These are phyloP conservation scores for Spirogloea muscicola DNA, from an alignment of 139 green algal genomes.

Conservation along the genomic window DNA sequence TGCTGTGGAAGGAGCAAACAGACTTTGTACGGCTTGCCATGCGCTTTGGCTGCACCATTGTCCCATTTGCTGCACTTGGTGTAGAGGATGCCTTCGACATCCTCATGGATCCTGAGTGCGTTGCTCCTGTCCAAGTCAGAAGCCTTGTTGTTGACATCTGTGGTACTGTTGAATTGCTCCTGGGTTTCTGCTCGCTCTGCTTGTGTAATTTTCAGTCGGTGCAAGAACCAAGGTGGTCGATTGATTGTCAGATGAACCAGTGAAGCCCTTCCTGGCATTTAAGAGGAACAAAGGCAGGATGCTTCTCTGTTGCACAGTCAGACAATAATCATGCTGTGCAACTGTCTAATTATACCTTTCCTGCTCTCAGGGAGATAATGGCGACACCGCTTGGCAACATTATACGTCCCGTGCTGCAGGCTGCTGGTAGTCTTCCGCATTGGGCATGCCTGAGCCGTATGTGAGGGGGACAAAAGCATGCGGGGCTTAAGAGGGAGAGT, in stretches of 20 bases:
- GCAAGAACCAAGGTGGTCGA: neutral
- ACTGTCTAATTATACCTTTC: neutral
- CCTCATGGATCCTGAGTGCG: constrained; percentile 38
- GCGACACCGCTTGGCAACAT: neutral
- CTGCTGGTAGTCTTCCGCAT: neutral
- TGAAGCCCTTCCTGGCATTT: neutral
- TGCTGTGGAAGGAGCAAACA: constrained; percentile 78
- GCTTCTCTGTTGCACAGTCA: neutral
- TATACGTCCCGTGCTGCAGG: constrained; percentile 7
- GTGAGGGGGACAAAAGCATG: neutral
- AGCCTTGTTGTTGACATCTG: neutral
- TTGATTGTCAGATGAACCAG: no score
- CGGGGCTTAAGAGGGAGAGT: neutral
- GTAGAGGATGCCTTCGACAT: constrained; percentile 64
- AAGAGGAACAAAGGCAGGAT: neutral
- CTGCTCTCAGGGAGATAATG: constrained; percentile 17
- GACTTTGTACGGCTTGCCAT: constrained; percentile 91
- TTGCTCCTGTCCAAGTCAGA: neutral
- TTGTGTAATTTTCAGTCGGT: constrained; percentile 1
- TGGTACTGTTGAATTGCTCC: neutral
- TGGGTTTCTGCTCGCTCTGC: constrained; percentile 1
- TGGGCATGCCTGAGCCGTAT: neutral
- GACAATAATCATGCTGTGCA: no score
- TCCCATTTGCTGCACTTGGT: constrained; percentile 83
- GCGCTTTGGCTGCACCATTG: constrained; percentile 79